Evolutionary conservation across 257 asterid species (phyloP), one percentile per base, ranked within the genome.

Genomic region (Penstemon eatonii): DNA sequence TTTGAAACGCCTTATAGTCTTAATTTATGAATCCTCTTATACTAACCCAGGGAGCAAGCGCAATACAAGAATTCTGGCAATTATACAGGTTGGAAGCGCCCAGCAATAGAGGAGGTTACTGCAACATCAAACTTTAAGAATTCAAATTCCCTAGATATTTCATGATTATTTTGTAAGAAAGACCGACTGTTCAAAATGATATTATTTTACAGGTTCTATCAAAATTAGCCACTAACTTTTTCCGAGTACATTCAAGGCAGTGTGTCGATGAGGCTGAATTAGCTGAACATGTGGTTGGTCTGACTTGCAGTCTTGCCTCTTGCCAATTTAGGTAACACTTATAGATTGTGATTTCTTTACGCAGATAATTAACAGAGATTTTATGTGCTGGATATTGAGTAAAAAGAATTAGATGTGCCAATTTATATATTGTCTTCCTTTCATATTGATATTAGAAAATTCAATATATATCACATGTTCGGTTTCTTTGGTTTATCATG

Each of bases 221-320:
- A 65, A 84, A 84, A 56, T 81, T 93, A 63, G 78, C 89, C 71
- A 87, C 95, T 81, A 88, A 82, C 70, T 88, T 78, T 77, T 65
- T 61, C 70, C 79, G 76, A 79, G 96, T 93, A 56, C 97, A 84
- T 74, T 84, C 95, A 25, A 84, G 99, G 80, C 94, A 78, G 60
- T 93, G 97, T 53, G 77, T 79, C 44, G 99, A 93, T 82, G 99
- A 93, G 79, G 86, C 96, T 66, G 99, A 93, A 81, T 75, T 93
- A 82, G 97, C 97, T 71, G 99, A 90, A 69, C 99, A 93, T 76
- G 91, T 90, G 64, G 89, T 81, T 77, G 95, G 97, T 73, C 78
- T 93, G 76, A 93, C 96, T 55, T 79, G 83, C 83, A 90, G 95
- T 80, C 94, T 90, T 58, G 99, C 99, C 49, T 80, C 92, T 78